Percentiles rank a stretch among this genome's conserved stretches.
phyloP scores from a whole-genome alignment of 2,329 filamentous ascomycete genomes.

The Gremmenia infestans region DNA sequence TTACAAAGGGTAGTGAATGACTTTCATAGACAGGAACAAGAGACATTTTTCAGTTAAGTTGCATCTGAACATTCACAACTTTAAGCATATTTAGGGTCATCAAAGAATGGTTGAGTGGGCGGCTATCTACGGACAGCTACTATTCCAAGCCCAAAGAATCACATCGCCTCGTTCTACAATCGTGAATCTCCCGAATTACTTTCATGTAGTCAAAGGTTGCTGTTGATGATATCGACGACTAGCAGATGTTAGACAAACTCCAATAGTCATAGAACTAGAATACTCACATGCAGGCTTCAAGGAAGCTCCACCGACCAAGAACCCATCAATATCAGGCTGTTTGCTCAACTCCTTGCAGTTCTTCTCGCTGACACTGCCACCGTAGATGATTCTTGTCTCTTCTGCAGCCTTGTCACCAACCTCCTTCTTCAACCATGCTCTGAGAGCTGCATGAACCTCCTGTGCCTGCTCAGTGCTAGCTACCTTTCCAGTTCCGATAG shows the following conservation, averaged over 20 bases:
- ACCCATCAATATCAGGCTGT: slow-evolving; percentile 94
- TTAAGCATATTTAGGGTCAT: not conserved
- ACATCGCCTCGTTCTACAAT: slow-evolving; percentile 7
- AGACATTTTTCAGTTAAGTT: not conserved
- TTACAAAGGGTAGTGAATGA: too few relatives aligned
- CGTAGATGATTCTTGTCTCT: slow-evolving; percentile 90
- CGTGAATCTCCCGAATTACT: slow-evolving; percentile 15
- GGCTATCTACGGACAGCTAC: not conserved
- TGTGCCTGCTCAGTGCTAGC: slow-evolving; percentile 85
- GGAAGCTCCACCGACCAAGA: slow-evolving; percentile 92
- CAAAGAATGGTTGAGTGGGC: not conserved
- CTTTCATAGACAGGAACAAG: too few relatives aligned
- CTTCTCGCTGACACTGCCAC: slow-evolving; percentile 95
- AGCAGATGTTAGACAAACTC: slow-evolving; percentile 8
- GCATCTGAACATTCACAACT: not conserved
- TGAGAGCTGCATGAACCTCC: slow-evolving; percentile 89
- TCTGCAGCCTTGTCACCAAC: slow-evolving; percentile 73
- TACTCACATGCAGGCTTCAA: slow-evolving; percentile 90
- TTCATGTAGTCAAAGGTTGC: slow-evolving; percentile 34
- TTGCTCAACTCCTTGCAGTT: slow-evolving; percentile 92
- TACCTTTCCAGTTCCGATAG: slow-evolving; percentile 88
- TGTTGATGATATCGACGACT: slow-evolving; percentile 68
- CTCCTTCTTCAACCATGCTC: slow-evolving; percentile 77
- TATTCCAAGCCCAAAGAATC: not conserved
- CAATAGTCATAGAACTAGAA: not conserved